Evolutionary conservation across 495 filamentous ascomycete genomes (phyloP), one percentile per base, ranked within the genome.

Genomic region (Penicillium tannophilum): DNA sequence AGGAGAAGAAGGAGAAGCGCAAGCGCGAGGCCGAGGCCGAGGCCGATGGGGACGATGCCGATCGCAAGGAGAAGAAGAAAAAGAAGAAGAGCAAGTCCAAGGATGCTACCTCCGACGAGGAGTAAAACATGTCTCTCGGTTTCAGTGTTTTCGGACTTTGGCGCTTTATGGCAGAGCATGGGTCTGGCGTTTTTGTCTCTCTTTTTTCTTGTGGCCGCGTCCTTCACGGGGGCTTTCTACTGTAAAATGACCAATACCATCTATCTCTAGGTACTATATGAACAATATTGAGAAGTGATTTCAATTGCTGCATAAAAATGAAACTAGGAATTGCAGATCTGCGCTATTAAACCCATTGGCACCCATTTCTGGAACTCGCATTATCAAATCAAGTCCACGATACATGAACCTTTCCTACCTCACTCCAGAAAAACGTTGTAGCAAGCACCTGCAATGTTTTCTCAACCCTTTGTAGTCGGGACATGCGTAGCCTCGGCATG

Each of bases 41-140:
- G 54, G 63, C 41, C 48, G 67, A 69, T 41, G 62, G 39, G 26
- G 73, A 74, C 39, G 70, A 74, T 49, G 60, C 72, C 62, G 73
- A 78, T 56, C 69, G 66, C 57, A 76, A 74, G 56, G 74, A 78
- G 51, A 78, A 75, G 67, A 78, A 76, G 61, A 76, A 78, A 59
- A 78, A 78, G 64, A 78, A 73, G 70, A 76, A 76, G 68, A 75
- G 71, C 72, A 78, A 78, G 72, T 72, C 71, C 54, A 74, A 75
- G 66, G 68, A 71, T 23, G 66, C 58, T 14, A 57, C 59, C 30
- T 71, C 69, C 60, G 75, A 76, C 54, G 69, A 67, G 43, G 71
- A 69, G 49, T 74, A 60, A 71, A 42, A 51, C 55, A 59, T 51
- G 46, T 54, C 48, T 31, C 10, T 17, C 11, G 52, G 45, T 54